A percentile compares a stretch with the other conserved stretches of the same genome.
Evolutionary conservation across 176 grass and related monocot species (phyloP).

Genomic region (Tillandsia leiboldiana): DNA sequence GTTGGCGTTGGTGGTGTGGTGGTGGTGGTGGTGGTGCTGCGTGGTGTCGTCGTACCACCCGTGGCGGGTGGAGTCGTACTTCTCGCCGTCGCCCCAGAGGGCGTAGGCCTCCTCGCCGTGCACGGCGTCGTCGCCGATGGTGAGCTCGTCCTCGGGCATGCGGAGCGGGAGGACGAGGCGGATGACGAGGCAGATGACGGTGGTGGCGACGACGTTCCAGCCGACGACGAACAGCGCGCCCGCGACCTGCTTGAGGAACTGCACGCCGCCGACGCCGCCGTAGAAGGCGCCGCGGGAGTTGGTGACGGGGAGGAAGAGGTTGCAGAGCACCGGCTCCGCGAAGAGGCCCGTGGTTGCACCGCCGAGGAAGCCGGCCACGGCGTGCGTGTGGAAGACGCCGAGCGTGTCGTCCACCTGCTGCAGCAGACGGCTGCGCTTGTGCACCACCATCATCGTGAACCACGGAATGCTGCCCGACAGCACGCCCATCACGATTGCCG

Average conservation of each 20-base stretch:
- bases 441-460: constrained; percentile 99
- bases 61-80: constrained; percentile 72
- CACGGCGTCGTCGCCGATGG: constrained; percentile 90
- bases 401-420: constrained; percentile 87
- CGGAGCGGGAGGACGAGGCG: constrained; percentile 43
- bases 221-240: constrained; percentile 63
- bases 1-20: too few species aligned
- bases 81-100: constrained; percentile 95
- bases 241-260: constrained; percentile 52
- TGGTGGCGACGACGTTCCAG: constrained; percentile 74
- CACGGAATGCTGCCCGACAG: constrained; percentile 86
- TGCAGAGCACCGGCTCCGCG: constrained; percentile 59
- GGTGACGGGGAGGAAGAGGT: constrained; percentile 56
- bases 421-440: constrained; percentile 66
- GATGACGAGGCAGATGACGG: constrained; percentile 54
- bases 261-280: constrained; percentile 43
- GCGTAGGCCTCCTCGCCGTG: constrained; percentile 92
- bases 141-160: constrained; percentile 80
- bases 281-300: constrained; percentile 78
- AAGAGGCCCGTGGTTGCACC: constrained; percentile 75
- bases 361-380: constrained; percentile 77
- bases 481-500: constrained; percentile 76
- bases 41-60: constrained; percentile 48
- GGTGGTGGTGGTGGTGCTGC: constrained; percentile 4
- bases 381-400: constrained; percentile 94